Evolutionary conservation across 2,329 filamentous ascomycete species (phyloP), one percentile per base, ranked within the genome.

Genomic region (Neofusicoccum ribis): DNA sequence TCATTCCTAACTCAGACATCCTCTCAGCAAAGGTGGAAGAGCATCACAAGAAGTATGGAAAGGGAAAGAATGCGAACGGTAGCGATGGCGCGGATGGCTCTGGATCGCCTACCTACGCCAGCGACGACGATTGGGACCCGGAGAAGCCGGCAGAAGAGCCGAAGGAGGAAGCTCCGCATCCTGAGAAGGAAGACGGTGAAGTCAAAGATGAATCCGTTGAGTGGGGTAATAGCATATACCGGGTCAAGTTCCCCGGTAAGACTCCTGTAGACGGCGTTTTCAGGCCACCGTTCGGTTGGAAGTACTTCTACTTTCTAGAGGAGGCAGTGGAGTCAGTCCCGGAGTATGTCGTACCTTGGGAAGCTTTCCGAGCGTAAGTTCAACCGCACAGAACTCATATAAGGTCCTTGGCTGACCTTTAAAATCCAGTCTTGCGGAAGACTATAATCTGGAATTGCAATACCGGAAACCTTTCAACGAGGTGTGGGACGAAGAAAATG

Each of bases 321-420:
- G 95, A 99, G 79, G 95, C 95, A 0, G 95, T 99, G 20, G 94
- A 98, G 76, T 91, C 93, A 74, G 92, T 97, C 7, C 94, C 95
- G 2, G 95, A 99, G 80, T 99, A 97, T 75, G 94, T 99, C 1
- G 95, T 99, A 1, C 95, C 95, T 0, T 99, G 95, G 94, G 93
- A 97, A 76, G 93, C 93, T 0, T 98, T 99, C 81, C 91, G 95
- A 79, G 93, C 92, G 72, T 82, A 60, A 49, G 56, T 60, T 3
- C 9, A 39, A 39, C 6, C 23, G 9, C 6, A 47, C n/a, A 5
- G 31, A 8, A n/a, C n/a, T 9, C 8, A 20, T 69, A 73, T 78
- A 73, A 41, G 20, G 34, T 27, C 36, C 46, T 31, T 34, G 3
- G 11, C 7, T 82, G 17, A 60, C 15, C 3, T 3, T 20, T 6